phyloP scores from a whole-genome alignment of 176 grass and related monocot genomes.

The Cocos nucifera region DNA sequence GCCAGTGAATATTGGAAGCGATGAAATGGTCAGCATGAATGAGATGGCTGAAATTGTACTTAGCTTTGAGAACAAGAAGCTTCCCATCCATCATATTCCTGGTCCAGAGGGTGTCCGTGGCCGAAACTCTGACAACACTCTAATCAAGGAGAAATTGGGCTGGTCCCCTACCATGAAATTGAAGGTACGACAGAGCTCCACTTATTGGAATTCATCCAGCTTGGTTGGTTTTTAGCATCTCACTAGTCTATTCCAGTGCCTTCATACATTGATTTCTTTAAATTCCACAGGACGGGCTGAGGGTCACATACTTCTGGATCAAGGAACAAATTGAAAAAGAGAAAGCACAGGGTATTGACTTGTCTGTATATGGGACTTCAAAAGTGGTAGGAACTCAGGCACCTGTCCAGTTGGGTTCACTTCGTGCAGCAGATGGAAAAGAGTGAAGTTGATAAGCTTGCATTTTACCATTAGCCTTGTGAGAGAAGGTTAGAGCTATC shows the following conservation, averaged over 20 bases:
- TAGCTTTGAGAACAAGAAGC: constrained; percentile 4
- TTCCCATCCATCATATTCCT: constrained; percentile 11
- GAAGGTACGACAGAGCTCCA: too few species aligned
- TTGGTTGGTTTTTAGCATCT: too few species aligned
- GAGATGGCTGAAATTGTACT: constrained; percentile 11
- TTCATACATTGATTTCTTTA: too few species aligned
- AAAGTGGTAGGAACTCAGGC: constrained; percentile 16
- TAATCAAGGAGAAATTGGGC: constrained; percentile 8
- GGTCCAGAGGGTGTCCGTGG: constrained; percentile 7
- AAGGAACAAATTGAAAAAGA: constrained; percentile 9
- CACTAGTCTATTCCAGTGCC: too few species aligned
- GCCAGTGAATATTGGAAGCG: constrained; percentile 10
- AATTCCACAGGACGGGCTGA: constrained; percentile 1
- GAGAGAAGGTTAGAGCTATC: too few species aligned
- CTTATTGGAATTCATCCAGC: too few species aligned
- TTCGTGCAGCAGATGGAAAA: constrained; percentile 12
- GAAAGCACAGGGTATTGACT: neutral
- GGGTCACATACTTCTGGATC: constrained; percentile 13
- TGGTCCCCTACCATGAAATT: constrained; percentile 7
- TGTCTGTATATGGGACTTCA: constrained; percentile 12
- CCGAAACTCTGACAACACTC: constrained; percentile 6
- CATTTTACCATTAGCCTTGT: too few species aligned
- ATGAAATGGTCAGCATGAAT: constrained; percentile 17
- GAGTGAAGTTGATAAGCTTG: neutral
- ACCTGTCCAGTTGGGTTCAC: constrained; percentile 12